Evolutionary conservation across 768 basidiomycete genomes (phyloP), one percentile per base, ranked within the genome.

Genomic region (Mycena latifolia): DNA sequence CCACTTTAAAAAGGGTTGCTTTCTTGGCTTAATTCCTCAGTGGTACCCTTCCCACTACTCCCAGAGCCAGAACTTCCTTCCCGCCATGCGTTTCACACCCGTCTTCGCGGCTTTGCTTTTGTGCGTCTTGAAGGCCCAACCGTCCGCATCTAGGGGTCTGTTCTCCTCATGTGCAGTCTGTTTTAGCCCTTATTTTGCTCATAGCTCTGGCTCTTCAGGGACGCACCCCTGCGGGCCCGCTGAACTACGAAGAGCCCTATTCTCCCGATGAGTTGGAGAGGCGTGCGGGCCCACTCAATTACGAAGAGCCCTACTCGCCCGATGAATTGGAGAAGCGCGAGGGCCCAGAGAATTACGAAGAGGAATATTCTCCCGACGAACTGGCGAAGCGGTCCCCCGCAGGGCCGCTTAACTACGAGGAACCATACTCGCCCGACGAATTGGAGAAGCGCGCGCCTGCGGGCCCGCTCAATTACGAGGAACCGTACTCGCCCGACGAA

Each of bases 401-500:
- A 4, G 63, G 63, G 2, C 48, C 50, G 2, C 14, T 22, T 2
- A 27, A 51, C 39, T 65, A 58, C 41, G 56, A 65, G 41, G 55
- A 65, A 9, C n/a, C 20, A 0, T 48, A 63, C 17, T 55, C 62
- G 29, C 53, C 56, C 8, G 63, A 65, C 17, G 63, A 64, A 33
- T 24, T 63, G 46, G 28, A 28, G 29, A 50, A 31, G 18, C 62
- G 62, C 24, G 15, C 24, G 6, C 47, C 27, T 6, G 45, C 22
- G 14, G 62, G 62, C 1, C 46, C 48, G 6, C n/a, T 37, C 20
- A 41, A 57, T 47, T 63, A 63, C 39, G 62, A 63, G 55, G 55
- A 63, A 46, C 63, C 55, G 5, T 64, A 64, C 47, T 64, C 63
- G 29, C 52, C 51, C 6, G 61, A 46, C 33, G 62, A 56, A 15